phyloP scores from a whole-genome alignment of 441 rosid species.

The Corymbia citriodora region DNA sequence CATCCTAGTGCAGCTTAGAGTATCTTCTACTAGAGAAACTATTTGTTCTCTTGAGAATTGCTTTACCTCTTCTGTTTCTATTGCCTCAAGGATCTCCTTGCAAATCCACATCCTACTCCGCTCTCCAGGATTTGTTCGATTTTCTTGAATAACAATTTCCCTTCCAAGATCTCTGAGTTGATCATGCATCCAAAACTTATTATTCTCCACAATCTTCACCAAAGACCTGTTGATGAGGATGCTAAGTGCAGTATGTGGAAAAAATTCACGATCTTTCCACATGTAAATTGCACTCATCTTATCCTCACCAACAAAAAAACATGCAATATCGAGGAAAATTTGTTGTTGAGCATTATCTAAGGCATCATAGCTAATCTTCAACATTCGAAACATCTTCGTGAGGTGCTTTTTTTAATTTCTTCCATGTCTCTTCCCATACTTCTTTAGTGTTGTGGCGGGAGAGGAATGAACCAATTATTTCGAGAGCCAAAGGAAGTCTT shows the following conservation, averaged over 20 bases:
- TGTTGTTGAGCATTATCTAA: not conserved
- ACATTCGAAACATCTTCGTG: not conserved
- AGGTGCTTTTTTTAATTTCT: not conserved
- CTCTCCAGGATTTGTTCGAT: not conserved
- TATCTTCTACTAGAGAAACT: not conserved
- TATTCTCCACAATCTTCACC: not conserved
- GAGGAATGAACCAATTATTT: not conserved
- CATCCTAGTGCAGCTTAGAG: not conserved
- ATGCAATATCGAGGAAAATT: not conserved
- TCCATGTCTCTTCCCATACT: not conserved
- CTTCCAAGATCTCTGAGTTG: not conserved
- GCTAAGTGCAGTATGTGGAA: not conserved
- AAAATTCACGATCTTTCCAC: not conserved
- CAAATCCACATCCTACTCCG: not conserved
- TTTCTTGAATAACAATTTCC: not conserved
- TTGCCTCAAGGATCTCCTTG: not conserved
- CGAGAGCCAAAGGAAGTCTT: not conserved
- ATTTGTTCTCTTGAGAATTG: not conserved
- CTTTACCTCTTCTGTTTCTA: not conserved
- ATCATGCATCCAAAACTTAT: not conserved
- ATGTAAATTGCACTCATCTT: not conserved
- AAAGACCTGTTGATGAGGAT: not conserved
- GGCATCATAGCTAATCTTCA: not conserved
- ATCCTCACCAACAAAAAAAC: not conserved
- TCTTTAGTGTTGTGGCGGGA: accelerated